phyloP scores from a whole-genome alignment of 163 green algal genomes.

The Scenedesmus sp. region DNA sequence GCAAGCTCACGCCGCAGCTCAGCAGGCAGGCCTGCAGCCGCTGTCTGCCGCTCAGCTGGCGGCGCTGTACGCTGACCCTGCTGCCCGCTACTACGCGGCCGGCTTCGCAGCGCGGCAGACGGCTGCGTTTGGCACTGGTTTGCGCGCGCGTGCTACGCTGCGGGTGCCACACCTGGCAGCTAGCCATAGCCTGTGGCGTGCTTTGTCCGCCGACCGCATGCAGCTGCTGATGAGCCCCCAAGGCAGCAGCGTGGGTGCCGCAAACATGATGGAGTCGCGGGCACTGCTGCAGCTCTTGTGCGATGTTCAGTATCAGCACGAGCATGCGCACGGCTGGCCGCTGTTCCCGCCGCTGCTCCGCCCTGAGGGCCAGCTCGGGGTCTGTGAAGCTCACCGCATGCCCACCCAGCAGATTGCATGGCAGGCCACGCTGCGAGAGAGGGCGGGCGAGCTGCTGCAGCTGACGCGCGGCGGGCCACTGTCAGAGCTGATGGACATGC shows the following conservation, averaged over 20 bases:
- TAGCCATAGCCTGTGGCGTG: not conserved
- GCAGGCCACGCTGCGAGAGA: not conserved
- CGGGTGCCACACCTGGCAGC: not conserved
- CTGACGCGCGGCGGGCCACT: not conserved
- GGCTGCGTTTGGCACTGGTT: not conserved
- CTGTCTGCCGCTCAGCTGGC: constrained; percentile 4
- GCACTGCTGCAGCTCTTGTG: not conserved
- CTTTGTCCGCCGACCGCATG: not conserved
- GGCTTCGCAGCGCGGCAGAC: constrained; percentile 3
- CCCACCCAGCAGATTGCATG: not conserved
- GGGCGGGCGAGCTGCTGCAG: not conserved
- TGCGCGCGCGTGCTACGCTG: not conserved
- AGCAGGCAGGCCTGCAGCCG: not conserved
- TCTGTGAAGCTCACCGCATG: not conserved
- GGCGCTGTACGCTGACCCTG: not conserved
- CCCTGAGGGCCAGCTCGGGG: not conserved
- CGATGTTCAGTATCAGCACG: not conserved
- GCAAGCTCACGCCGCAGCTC: not conserved
- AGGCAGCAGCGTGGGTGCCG: not conserved
- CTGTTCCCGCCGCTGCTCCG: not conserved
- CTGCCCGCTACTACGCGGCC: constrained; percentile 28
- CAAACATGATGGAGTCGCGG: not conserved
- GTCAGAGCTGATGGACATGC: not conserved
- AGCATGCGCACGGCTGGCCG: not conserved
- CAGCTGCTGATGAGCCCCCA: not conserved